These are phyloP conservation scores for Mortierella sp. DNA, from an alignment of 371 early-diverging fungal genomes.

Conservation along the genomic window DNA sequence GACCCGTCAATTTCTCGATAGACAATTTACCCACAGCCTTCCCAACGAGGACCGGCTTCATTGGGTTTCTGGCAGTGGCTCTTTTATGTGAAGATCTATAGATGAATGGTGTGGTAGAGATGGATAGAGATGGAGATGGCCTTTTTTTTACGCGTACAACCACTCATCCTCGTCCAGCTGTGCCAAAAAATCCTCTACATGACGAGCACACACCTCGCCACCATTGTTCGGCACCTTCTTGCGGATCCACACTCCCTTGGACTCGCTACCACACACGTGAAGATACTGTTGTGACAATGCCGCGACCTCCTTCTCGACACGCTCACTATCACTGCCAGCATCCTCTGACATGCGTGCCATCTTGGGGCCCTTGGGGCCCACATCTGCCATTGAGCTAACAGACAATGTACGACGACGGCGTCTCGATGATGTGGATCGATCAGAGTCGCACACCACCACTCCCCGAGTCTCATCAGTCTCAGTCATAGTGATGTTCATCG, in stretches of 20 bases:
- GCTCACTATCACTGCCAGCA: neutral
- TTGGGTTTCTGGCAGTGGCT: too few relatives aligned
- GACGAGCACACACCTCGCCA: slow-evolving; percentile 63
- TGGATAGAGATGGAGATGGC: too few relatives aligned
- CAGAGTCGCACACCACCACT: too few relatives aligned
- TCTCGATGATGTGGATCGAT: too few relatives aligned
- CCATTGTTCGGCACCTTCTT: slow-evolving; percentile 63
- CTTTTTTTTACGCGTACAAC: neutral
- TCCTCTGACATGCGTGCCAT: slow-evolving; percentile 12
- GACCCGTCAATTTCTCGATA: too few relatives aligned
- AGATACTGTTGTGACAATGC: too few relatives aligned
- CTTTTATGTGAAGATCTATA: neutral
- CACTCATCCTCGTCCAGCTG: slow-evolving; percentile 46
- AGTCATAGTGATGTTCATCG: slow-evolving; percentile 14
- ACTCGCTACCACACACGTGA: neutral
- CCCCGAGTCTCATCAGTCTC: neutral
- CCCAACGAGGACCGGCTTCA: too few relatives aligned
- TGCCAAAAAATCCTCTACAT: slow-evolving; percentile 59
- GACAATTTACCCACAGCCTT: too few relatives aligned
- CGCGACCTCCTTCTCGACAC: too few relatives aligned
- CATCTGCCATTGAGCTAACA: slow-evolving; percentile 15
- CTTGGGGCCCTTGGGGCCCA: slow-evolving; percentile 15
- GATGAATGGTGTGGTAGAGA: neutral
- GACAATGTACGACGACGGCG: slow-evolving; percentile 19
- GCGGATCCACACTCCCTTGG: slow-evolving; percentile 17